Base-by-base conservation (phyloP, 106 monocot species). In the Dendrobium officinale region DNA sequence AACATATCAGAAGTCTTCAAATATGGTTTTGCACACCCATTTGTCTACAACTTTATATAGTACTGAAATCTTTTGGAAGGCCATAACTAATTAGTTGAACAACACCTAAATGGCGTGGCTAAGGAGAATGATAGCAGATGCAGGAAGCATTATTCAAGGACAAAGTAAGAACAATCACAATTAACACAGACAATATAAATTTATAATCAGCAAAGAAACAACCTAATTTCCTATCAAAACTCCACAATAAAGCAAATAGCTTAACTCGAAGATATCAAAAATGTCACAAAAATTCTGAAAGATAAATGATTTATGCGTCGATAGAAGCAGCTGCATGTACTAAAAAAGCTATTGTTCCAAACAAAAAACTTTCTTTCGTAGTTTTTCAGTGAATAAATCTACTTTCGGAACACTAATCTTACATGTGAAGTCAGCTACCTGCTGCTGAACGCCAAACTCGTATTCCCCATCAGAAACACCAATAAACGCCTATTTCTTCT, bases 401-500 rank as follows among this genome's bases (percentile, higher is more conserved):
- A 22, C 4, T 61, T 51, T 51, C 19, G 22, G 5, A 61, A 22
- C 61, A 22, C 22, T n/a, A 61, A 22, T 19, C 61, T 61, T 22
- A 61, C 61, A 61, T n/a, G 61, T 61, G 4, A 61, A 8, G 22
- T n/a, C 51, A 51, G 13, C 51, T 51, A 48, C 48, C 48, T 48
- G 48, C 48, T 51, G 15, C 51, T 51, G 10, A 51, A 1, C 15
- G 13, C 51, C 64, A 26, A 64, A 26, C 24, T 22, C 64, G 24
- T 64, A 26, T 64, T 64, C 26, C 64, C 31, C 70, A 4, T 4
- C 42, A 74, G 74, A 43, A 74, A 5, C 17, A 26, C n/a, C 58
- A 54, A 61, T 22, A 22, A 40, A 40, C 33, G 67, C 37, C 76
- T 87, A 92, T 84, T 89, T 92, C 66, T 92, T 92, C 87, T 92